A percentile compares a stretch with the other conserved stretches of the same genome.
Conservation (phyloP, 2,329 filamentous ascomycete species). For the Alternaria arbusti region DNA sequence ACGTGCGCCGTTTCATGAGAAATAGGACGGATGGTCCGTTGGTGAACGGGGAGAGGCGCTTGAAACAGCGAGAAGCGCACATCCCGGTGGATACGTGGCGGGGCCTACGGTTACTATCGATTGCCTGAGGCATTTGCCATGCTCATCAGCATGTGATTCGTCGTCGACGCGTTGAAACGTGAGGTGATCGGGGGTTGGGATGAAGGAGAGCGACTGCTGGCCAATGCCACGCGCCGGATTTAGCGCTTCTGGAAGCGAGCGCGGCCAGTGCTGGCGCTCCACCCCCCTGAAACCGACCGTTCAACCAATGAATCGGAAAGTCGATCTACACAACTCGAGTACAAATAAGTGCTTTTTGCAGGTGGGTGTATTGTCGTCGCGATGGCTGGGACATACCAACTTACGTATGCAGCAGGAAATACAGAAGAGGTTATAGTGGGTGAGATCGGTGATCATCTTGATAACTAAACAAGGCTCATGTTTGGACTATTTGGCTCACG, state of each 20-base stretch:
- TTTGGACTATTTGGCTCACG: background rate
- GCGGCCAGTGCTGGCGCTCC: conserved; percentile 1
- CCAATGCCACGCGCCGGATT: conserved; percentile 12
- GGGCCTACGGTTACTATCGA: conserved; percentile 10
- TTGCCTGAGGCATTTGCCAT: conserved; percentile 9
- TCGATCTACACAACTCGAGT: background rate
- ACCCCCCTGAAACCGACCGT: conserved; percentile 15
- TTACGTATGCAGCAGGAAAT: background rate
- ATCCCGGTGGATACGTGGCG: conserved; percentile 19
- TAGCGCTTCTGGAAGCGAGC: conserved; percentile 18
- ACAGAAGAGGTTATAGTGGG: background rate
- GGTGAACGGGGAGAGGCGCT: conserved; percentile 21
- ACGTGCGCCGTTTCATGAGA: conserved; percentile 37
- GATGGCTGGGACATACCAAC: background rate
- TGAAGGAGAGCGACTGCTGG: conserved; percentile 13
- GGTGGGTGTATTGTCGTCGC: background rate
- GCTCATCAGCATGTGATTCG: conserved; percentile 12
- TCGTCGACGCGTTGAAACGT: conserved; percentile 24
- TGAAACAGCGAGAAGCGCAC: conserved; percentile 30
- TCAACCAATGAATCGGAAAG: conserved; percentile 6
- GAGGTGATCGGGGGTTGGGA: conserved; percentile 15
- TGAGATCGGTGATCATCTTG: background rate
- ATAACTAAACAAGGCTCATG: background rate
- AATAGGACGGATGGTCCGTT: conserved; percentile 31
- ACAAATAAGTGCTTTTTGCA: background rate